Base-by-base conservation (phyloP, 2,329 filamentous ascomycete genomes). In the Fusarium sororula region DNA sequence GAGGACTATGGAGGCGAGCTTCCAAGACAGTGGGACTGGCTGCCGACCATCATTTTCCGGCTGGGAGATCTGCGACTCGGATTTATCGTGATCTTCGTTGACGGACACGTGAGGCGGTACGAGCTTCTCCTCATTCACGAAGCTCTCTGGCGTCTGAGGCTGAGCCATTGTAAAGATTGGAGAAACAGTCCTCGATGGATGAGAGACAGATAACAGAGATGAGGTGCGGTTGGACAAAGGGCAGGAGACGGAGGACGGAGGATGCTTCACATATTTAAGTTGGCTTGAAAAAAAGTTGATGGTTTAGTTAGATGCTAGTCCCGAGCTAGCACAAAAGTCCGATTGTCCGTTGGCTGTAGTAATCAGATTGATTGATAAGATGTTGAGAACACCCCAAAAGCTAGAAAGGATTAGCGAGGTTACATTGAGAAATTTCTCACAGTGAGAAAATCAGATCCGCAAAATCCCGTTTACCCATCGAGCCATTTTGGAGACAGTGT, bases 1-100 rank as follows among this genome's bases (percentile, higher is more conserved):
- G 22, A 88, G 76, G 1, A 87, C 50, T 4, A 90, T 84, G 0
- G 87, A 74, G 5, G 69, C 42, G 22, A 80, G 63, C 60, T 79
- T 80, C 71, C 76, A 75, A 4, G n/a, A 22, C n/a, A 63, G 8
- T 2, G 53, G 53, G 0, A 55, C 51, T 13, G 51, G 51, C 4
- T 55, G 26, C 2, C 51, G 51, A 17, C 26, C 14, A 5, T 41
- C 51, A n/a, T 41, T 30, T 3, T 41, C 37, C 9, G 20, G 12
- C 5, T 55, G 51, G 2, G 51, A 30, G 3, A 12, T 30, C 10
- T 41, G 26, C 26, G 24, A 41, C 10, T 55, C 6, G 3, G 26
- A 18, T 12, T n/a, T 7, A 13, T 2, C 10, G 4, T 41, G 37
- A 7, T 55, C 7, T 28, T 55, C 51, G 13, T 30, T 39, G 9